phyloP scores from a whole-genome alignment of 805 yeast genomes.

The Scheffersomyces lignosus region DNA sequence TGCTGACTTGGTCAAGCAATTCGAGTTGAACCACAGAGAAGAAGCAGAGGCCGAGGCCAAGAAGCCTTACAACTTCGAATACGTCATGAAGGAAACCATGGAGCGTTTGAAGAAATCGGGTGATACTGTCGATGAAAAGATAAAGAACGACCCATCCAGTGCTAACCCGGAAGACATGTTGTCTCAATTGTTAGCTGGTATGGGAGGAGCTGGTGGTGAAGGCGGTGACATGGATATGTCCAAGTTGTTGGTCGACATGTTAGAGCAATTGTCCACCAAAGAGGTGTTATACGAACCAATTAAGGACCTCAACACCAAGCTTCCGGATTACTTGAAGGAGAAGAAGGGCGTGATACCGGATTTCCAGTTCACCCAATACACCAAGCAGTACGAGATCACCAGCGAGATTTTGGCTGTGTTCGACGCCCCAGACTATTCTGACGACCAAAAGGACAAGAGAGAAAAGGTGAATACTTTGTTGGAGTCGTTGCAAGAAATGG shows the following conservation, averaged over 20 bases:
- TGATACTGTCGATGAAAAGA: slow-evolving; percentile 61
- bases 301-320: slow-evolving; percentile 73
- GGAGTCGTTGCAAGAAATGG: slow-evolving; percentile 70
- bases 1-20: slow-evolving; percentile 47
- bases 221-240: slow-evolving; percentile 59
- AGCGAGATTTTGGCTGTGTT: slow-evolving; percentile 61
- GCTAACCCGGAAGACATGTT: slow-evolving; percentile 55
- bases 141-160: slow-evolving; percentile 44
- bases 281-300: slow-evolving; percentile 86
- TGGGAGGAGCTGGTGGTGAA: slow-evolving; percentile 37
- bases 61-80: slow-evolving; percentile 54
- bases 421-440: slow-evolving; percentile 64
- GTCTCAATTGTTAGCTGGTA: slow-evolving; percentile 55
- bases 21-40: slow-evolving; percentile 33
- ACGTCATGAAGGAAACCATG: slow-evolving; percentile 77
- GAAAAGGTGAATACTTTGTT: slow-evolving; percentile 56
- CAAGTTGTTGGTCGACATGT: slow-evolving; percentile 65
- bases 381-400: slow-evolving; percentile 62
- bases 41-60: slow-evolving; percentile 27
- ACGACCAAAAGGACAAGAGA: slow-evolving; percentile 42
- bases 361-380: slow-evolving; percentile 54
- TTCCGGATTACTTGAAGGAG: slow-evolving; percentile 66
- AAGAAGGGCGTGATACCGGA: slow-evolving; percentile 45
- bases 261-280: slow-evolving; percentile 80
- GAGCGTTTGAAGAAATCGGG: slow-evolving; percentile 77